phyloP scores from a whole-genome alignment of 1,139 yeast genomes.

The Lodderomyces parapsilosis region DNA sequence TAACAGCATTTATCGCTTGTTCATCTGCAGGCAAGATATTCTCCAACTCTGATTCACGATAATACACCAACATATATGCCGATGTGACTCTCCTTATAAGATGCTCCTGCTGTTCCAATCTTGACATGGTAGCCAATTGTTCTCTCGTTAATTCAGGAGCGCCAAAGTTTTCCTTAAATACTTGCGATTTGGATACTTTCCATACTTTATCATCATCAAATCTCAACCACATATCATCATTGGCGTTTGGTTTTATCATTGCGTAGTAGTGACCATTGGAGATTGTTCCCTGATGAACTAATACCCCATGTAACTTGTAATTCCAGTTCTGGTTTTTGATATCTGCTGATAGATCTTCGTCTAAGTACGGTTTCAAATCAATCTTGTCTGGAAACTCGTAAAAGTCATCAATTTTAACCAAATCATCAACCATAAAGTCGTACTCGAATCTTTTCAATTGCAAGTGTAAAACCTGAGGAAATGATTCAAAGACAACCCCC shows the following conservation, averaged over 20 bases:
- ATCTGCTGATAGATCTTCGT: conserved; percentile 49
- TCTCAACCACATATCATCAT: conserved; percentile 73
- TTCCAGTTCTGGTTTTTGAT: conserved; percentile 61
- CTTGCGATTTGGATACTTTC: conserved; percentile 79
- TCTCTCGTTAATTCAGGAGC: conserved; percentile 57
- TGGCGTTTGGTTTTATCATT: conserved; percentile 73
- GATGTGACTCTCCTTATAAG: conserved; percentile 78
- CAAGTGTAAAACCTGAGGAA: conserved; percentile 90
- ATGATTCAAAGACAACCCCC: conserved; percentile 87
- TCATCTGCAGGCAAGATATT: conserved; percentile 61
- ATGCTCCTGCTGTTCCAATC: conserved; percentile 63
- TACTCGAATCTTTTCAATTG: conserved; percentile 94
- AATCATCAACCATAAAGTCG: conserved; percentile 84
- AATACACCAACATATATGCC: conserved; percentile 95
- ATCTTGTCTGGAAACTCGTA: conserved; percentile 86
- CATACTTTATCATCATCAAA: conserved; percentile 96
- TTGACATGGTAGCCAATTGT: conserved; percentile 49
- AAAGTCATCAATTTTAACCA: conserved; percentile 89
- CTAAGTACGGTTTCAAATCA: conserved; percentile 78
- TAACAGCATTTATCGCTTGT: conserved; percentile 34
- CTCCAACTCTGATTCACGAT: conserved; percentile 61
- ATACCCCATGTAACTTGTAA: conserved; percentile 85
- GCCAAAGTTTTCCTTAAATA: conserved; percentile 91
- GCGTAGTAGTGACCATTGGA: conserved; percentile 97
- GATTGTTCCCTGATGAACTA: conserved; percentile 94